These are phyloP conservation scores for Yarrowia hollandica DNA, from an alignment of 805 yeast species.

Conservation along the genomic window DNA sequence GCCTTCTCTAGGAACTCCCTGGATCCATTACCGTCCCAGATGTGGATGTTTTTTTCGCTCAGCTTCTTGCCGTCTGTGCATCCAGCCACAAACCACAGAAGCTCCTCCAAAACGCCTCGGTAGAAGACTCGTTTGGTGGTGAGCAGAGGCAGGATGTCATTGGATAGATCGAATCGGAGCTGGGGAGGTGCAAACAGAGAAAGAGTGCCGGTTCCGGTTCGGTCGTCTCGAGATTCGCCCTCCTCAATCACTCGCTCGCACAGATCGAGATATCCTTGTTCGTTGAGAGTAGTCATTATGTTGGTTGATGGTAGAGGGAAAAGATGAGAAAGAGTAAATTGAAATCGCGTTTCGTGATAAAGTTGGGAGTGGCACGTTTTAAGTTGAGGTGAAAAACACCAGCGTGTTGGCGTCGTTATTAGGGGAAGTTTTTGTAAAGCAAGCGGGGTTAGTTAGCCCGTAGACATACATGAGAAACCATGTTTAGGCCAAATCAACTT, in stretches of 20 bases:
- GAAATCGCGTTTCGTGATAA: constrained; percentile 24
- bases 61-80: constrained; percentile 82
- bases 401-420: too few species aligned
- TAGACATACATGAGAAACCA: too few species aligned
- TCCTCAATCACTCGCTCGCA: constrained; percentile 72
- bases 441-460: too few species aligned
- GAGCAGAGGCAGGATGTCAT: constrained; percentile 78
- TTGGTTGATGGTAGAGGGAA: background rate
- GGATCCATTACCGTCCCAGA: constrained; percentile 99
- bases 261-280: constrained; percentile 82
- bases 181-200: constrained; percentile 96
- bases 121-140: constrained; percentile 93
- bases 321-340: background rate
- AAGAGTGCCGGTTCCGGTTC: constrained; percentile 96
- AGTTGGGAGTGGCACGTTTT: background rate
- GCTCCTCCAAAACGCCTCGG: constrained; percentile 83
- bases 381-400: background rate
- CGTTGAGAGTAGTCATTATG: constrained; percentile 41
- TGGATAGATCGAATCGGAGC: constrained; percentile 70
- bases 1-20: constrained; percentile 82
- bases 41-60: constrained; percentile 83
- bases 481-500: too few species aligned
- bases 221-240: constrained; percentile 90
- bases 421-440: too few species aligned
- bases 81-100: constrained; percentile 90